Evolutionary conservation across 164 flowering plant genomes (phyloP).

Genomic region (Piper betle): DNA sequence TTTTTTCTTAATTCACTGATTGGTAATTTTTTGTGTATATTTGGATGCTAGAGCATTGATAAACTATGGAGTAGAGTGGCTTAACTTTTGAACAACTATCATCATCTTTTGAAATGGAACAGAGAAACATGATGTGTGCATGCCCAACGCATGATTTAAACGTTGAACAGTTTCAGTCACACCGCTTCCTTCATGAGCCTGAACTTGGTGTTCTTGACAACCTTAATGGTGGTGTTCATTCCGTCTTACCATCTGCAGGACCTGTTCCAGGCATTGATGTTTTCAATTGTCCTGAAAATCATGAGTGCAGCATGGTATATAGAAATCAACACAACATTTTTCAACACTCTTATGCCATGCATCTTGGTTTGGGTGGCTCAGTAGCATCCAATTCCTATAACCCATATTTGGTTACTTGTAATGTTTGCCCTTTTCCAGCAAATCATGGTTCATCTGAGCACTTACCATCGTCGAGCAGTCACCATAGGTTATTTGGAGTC

Average conservation of each 20-base stretch:
- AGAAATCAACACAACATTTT: constrained; percentile 36
- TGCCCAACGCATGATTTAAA: constrained; percentile 39
- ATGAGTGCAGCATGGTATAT: constrained; percentile 30
- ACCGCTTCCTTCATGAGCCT: constrained; percentile 34
- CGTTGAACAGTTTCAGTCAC: constrained; percentile 31
- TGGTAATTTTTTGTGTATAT: no score
- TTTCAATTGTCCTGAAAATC: constrained; percentile 32
- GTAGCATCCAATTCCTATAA: constrained; percentile 23
- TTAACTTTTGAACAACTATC: no score
- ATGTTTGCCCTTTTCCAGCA: constrained; percentile 17
- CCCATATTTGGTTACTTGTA: constrained; percentile 29
- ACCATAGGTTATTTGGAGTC: constrained; percentile 26
- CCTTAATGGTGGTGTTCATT: constrained; percentile 28
- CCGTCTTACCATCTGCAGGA: constrained; percentile 32
- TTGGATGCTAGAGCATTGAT: no score
- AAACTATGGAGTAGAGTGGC: no score
- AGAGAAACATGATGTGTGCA: constrained; percentile 36
- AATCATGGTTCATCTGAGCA: constrained; percentile 37
- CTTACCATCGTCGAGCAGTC: constrained; percentile 30
- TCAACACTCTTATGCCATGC: constrained; percentile 20
- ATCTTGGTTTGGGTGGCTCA: constrained; percentile 25
- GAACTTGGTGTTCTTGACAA: constrained; percentile 21
- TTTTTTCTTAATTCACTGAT: no score
- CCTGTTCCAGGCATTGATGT: constrained; percentile 23
- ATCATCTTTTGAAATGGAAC: constrained; percentile 26